These are phyloP conservation scores for Nemania bipapillata DNA, from an alignment of 2,329 filamentous ascomycete genomes.

Conservation along the genomic window DNA sequence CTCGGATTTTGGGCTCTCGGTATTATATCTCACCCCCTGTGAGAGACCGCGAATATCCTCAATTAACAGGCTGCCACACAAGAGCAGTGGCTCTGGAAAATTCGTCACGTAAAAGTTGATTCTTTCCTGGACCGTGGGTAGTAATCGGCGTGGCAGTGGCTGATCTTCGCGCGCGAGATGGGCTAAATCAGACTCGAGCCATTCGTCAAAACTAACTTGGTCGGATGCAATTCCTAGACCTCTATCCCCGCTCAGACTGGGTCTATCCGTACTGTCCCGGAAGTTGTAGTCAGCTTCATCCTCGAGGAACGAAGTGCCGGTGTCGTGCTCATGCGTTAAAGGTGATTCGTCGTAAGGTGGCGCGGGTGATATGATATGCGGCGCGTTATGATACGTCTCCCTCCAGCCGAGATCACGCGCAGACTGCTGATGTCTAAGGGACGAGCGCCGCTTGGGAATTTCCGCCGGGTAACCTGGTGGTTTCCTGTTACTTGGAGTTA, in stretches of 20 bases:
- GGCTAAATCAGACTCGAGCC: slow-evolving; percentile 44
- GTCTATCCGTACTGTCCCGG: neutral
- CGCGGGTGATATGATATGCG: neutral
- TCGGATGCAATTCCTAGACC: slow-evolving; percentile 23
- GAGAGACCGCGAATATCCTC: slow-evolving; percentile 69
- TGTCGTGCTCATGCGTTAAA: neutral
- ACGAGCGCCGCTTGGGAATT: slow-evolving; percentile 44
- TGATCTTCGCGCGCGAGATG: slow-evolving; percentile 42
- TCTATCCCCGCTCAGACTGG: neutral
- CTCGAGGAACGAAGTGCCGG: slow-evolving; percentile 4
- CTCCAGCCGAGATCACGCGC: slow-evolving; percentile 22
- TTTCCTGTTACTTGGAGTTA: slow-evolving; percentile 11
- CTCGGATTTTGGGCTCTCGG: slow-evolving; percentile 38
- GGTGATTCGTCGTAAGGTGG: neutral
- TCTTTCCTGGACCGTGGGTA: slow-evolving; percentile 65
- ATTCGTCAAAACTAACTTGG: slow-evolving; percentile 42
- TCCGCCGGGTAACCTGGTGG: slow-evolving; percentile 32
- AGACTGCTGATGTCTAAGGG: slow-evolving; percentile 38
- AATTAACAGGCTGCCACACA: slow-evolving; percentile 65
- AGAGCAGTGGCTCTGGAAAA: slow-evolving; percentile 70
- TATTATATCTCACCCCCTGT: slow-evolving; percentile 61
- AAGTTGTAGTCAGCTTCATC: slow-evolving; percentile 9
- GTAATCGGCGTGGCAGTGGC: slow-evolving; percentile 60
- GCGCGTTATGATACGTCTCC: neutral
- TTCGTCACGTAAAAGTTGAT: slow-evolving; percentile 65